Evolutionary conservation across 2,329 filamentous ascomycete genomes (phyloP), one percentile per base, ranked within the genome.

Genomic region (Pseudogymnoascus sp.): DNA sequence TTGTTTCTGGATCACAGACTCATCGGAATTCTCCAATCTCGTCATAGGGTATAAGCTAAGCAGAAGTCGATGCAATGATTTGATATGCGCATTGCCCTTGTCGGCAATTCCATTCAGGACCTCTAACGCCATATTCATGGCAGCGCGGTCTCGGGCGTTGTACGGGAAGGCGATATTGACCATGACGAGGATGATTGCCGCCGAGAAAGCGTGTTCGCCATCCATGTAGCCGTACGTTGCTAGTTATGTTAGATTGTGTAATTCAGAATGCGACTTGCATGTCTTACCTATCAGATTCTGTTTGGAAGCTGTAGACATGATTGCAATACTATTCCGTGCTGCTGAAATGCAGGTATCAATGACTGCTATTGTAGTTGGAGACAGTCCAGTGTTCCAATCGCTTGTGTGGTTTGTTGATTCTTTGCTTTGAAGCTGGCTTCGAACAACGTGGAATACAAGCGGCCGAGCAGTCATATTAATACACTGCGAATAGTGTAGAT

Each of bases 171-270:
- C 78, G 8, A 79, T 77, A 68, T 81, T 81, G 18, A 81, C 78
- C 78, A 84, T 81, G 23, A 83, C 78, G 4, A 84, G 75, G 1
- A 83, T 75, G 9, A 84, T 76, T 9, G 80, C 77, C 1, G 81
- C 80, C 0, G 79, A 82, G 66, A 84, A 83, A 23, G 79, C 76
- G 66, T 84, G 81, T 64, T 84, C 82, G 14, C 80, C 78, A 63
- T 84, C 82, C 74, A 84, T 81, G 68, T 82, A 84, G 23, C 82
- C 82, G 66, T 82, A 84, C 0, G 81, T 84, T 18, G 81, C 80
- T 77, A 61, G 7, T 45, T 11, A 52, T 2, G 12, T 38, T 55
- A 37, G 28, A 52, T 38, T 35, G 52, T 9, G 16, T 43, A 40
- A 14, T 43, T 1, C 59, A 43, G 28, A 16, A 31, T 37, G 14